phyloP scores from a whole-genome alignment of 306 rosid species.

The Sicyos edulis region DNA sequence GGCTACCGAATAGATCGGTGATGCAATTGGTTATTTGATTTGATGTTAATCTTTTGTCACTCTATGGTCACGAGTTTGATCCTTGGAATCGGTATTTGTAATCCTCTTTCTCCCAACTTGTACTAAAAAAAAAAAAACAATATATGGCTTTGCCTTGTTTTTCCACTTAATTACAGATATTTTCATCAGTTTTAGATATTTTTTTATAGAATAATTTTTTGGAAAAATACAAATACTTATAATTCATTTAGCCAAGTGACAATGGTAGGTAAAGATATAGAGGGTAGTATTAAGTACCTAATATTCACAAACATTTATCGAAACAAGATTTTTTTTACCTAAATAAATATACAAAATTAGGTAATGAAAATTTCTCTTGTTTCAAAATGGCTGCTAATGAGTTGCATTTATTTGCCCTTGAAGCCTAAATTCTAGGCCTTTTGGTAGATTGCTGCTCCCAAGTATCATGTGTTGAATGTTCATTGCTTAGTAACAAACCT shows the following conservation, averaged over 20 bases:
- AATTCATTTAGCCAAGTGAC: background rate
- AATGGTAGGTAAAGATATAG: background rate
- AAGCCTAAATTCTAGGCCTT: conserved; percentile 23
- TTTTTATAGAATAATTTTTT: too few species aligned
- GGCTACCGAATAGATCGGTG: too few species aligned
- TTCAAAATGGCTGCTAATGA: background rate
- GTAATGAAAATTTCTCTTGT: background rate
- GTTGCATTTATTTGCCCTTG: background rate
- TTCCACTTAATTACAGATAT: too few species aligned
- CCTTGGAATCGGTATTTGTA: too few species aligned
- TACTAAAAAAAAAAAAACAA: too few species aligned
- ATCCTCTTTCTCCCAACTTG: too few species aligned
- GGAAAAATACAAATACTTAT: background rate
- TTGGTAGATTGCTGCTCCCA: conserved; percentile 27
- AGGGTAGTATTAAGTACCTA: background rate
- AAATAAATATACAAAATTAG: conserved; percentile 8
- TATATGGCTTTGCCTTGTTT: too few species aligned
- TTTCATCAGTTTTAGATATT: too few species aligned
- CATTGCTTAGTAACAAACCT: conserved; percentile 1
- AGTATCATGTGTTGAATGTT: conserved; percentile 21
- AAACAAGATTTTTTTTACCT: background rate
- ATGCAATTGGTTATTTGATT: too few species aligned
- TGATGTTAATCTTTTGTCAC: too few species aligned
- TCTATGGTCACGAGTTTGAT: too few species aligned
- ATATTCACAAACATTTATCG: background rate